Base-by-base conservation (phyloP, 2,329 filamentous ascomycete genomes). In the Teratosphaeria epicoccoides region DNA sequence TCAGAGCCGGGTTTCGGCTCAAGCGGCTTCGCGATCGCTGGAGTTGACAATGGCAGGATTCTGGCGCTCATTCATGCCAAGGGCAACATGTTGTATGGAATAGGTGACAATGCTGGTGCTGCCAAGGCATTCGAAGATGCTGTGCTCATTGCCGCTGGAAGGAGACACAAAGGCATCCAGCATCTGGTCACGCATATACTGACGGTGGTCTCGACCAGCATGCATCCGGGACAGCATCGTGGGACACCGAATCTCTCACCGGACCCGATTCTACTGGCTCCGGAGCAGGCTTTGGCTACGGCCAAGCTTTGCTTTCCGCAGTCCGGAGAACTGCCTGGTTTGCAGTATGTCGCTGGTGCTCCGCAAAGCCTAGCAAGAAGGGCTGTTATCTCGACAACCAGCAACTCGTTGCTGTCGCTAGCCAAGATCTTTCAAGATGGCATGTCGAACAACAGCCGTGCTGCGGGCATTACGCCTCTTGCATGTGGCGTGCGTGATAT, bases 371-470 rank as follows among this genome's bases (percentile, higher is more conserved):
- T 84, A 43, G 80, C 87, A 14, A 82, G 82, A 59, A 87, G 84
- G 63, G 87, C 88, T 6, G 90, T 89, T 2, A 78, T 95, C 23
- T 89, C 90, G 11, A 97, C 90, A 0, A 96, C 90, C 0, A 97
- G 93, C 68, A 98, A 98, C 66, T 94, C 91, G 0, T 74, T 98
- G 17, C 76, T 98, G 1, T 98, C 93, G 0, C 73, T 98, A 40
- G 93, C 93, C 22, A 98, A 98, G 69, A 98, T 98, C 29, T 95
- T 95, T 58, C 93, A 98, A 68, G 93, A 98, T 71, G 84, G 87
- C 25, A 91, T 96, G 81, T 88, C 91, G 2, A 88, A 81, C 52
- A 83, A 82, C 17, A 81, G 82, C 51, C 64, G 63, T 24, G 58
- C 61, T 12, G 55, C 51, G 29, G 62, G 63, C 17, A 56, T 67